phyloP scores from a whole-genome alignment of 163 green algal species.

The Scenedesmus sp. region DNA sequence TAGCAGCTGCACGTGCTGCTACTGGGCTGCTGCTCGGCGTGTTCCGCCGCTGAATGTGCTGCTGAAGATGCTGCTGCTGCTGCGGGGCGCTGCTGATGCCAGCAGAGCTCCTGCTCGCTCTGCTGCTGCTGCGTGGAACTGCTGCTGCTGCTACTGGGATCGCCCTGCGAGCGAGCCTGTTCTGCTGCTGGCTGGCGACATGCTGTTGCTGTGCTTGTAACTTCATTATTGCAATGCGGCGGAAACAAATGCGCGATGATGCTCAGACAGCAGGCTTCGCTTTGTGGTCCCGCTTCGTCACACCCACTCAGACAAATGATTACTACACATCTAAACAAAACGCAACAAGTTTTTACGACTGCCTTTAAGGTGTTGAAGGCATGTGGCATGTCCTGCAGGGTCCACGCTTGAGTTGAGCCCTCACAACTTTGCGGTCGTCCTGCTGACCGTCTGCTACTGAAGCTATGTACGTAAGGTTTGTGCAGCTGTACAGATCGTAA shows the following conservation, averaged over 20 bases:
- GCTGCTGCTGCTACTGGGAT: conserved; percentile 25
- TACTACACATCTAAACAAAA: not conserved
- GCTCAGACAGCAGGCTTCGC: not conserved
- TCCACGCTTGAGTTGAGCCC: conserved; percentile 13
- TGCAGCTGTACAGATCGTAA: conserved; percentile 4
- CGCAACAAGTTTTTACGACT: no score
- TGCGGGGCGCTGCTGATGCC: not conserved
- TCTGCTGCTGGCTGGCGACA: not conserved
- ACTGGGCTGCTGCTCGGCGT: conserved; percentile 23
- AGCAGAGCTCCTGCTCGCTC: not conserved
- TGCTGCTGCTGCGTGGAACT: conserved; percentile 19
- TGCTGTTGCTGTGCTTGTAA: not conserved
- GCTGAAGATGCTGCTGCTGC: not conserved
- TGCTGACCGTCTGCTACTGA: not conserved
- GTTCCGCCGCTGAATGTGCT: not conserved
- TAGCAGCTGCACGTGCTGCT: conserved; percentile 21
- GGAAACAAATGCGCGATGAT: not conserved
- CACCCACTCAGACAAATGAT: not conserved
- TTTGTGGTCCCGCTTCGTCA: not conserved
- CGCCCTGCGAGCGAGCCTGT: not conserved
- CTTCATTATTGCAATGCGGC: not conserved
- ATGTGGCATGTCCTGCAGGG: not conserved
- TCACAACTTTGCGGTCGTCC: not conserved
- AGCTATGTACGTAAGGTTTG: not conserved
- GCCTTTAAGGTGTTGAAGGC: no score